These are phyloP conservation scores for Paecilomyces niveus DNA, from an alignment of 2,329 filamentous ascomycete species.

Conservation along the genomic window DNA sequence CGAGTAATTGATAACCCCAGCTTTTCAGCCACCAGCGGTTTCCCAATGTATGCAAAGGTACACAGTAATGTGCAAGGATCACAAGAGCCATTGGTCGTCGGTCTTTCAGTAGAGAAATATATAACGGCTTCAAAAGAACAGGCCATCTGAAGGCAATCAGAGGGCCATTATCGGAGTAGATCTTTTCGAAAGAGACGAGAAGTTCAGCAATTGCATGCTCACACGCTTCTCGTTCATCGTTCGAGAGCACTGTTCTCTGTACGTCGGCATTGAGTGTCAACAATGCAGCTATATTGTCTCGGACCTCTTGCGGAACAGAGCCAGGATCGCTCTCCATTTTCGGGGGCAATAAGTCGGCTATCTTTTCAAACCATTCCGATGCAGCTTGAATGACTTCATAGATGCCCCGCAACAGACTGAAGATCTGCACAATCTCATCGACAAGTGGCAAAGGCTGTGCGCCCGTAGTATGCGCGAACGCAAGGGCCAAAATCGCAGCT, in stretches of 20 bases:
- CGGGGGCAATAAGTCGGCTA: conserved; percentile 6
- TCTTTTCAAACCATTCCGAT: conserved; percentile 15
- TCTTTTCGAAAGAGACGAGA: conserved; percentile 13
- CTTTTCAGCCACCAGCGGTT: conserved; percentile 62
- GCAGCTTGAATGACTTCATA: conserved; percentile 16
- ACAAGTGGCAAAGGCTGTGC: conserved; percentile 12
- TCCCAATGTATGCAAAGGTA: conserved; percentile 54
- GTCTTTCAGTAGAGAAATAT: conserved; percentile 54
- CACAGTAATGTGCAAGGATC: conserved; percentile 61
- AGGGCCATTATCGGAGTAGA: conserved; percentile 10
- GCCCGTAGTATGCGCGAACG: conserved; percentile 13
- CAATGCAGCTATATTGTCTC: conserved; percentile 4
- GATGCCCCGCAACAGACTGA: conserved; percentile 21
- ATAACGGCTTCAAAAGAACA: conserved; percentile 58
- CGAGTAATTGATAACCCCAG: conserved; percentile 59
- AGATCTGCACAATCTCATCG: conserved; percentile 17
- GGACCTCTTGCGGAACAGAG: conserved; percentile 12
- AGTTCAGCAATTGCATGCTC: conserved; percentile 15
- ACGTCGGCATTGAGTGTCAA: conserved; percentile 9
- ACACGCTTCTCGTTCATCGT: conserved; percentile 14
- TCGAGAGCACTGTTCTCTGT: conserved; percentile 8
- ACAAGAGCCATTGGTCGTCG: conserved; percentile 56
- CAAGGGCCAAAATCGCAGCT: conserved; percentile 24
- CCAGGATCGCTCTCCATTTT: conserved; percentile 5
- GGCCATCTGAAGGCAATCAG: conserved; percentile 49